Base-by-base conservation (phyloP, 176 grass and related monocot species). In the Aegilops bicornis region DNA sequence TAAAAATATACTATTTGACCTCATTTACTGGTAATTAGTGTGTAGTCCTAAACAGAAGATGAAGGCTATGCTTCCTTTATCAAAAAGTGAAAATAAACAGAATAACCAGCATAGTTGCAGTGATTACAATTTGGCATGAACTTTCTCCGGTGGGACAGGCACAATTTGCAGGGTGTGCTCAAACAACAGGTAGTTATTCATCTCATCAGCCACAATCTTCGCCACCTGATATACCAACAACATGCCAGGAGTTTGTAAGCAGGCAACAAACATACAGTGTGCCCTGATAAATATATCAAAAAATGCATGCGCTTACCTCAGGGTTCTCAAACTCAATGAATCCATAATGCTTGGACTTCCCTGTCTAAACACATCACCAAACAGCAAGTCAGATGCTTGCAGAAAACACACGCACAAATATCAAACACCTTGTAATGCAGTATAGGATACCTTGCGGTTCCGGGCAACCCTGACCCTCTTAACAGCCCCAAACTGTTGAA, bases 291-390 rank as follows among this genome's bases (percentile, higher is more conserved):
- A 83, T 1, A 37, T 37, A 37, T 19, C 19, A 0, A 85, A 8
- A 8, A 78, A 73, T 31, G 8, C 11, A 40, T 4, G 17, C 8
- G 13, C 77, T 82, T 84, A 98, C 97, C 29, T 85, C 90, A 77
- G 97, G 92, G 76, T 92, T 98, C 77, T 92, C 91, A 91, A 96
- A 98, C 91, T 98, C 94, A 16, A 98, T 82, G 60, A 87, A 98
- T 73, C 88, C 97, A 87, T 98, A 98, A 58, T 98, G 94, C 79
- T 96, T 98, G 7, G 97, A 98, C 69, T 96, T 98, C 68, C 97
- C 97, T 39, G 94, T 96, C 97, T 98, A 80, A 78, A 84, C 68
- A 69, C 25, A 79, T 61, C 14, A 82, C 43, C 7, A 84, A 77
- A 85, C 7, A 63, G 71, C 30, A 73, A 31, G 76, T 88, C 36